phyloP scores from a whole-genome alignment of 768 basidiomycete species.

The Arthromyces matolae region DNA sequence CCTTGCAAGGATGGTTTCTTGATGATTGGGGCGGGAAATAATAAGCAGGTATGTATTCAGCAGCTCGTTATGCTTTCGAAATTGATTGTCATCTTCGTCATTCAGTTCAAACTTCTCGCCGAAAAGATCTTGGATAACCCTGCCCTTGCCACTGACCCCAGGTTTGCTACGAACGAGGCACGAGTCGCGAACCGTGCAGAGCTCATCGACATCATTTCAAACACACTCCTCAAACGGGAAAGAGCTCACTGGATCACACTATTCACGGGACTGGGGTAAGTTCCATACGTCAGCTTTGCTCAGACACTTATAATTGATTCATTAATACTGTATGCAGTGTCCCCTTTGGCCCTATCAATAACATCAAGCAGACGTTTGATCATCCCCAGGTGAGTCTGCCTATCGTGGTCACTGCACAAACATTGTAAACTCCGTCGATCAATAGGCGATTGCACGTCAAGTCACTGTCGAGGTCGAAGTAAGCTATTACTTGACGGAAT shows the following conservation, averaged over 20 bases:
- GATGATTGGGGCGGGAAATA: constrained; percentile 93
- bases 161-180: constrained; percentile 68
- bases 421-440: constrained; percentile 8
- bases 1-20: constrained; percentile 83
- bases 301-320: not conserved
- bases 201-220: constrained; percentile 65
- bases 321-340: constrained; percentile 48
- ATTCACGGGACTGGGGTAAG: constrained; percentile 77
- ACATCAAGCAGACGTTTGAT: constrained; percentile 82
- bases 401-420: not conserved
- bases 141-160: constrained; percentile 53
- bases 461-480: constrained; percentile 79
- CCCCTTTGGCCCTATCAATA: constrained; percentile 90
- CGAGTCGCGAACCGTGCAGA: constrained; percentile 75
- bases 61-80: not conserved
- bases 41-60: constrained; percentile 77
- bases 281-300: not conserved
- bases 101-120: constrained; percentile 67
- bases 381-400: constrained; percentile 66
- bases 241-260: constrained; percentile 72
- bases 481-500: constrained; percentile 29
- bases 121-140: constrained; percentile 59
- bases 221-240: constrained; percentile 50
- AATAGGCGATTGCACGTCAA: constrained; percentile 67
- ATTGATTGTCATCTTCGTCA: not conserved